Conservation (phyloP, 208 protist species). For the Trypanosoma cruzi region DNA sequence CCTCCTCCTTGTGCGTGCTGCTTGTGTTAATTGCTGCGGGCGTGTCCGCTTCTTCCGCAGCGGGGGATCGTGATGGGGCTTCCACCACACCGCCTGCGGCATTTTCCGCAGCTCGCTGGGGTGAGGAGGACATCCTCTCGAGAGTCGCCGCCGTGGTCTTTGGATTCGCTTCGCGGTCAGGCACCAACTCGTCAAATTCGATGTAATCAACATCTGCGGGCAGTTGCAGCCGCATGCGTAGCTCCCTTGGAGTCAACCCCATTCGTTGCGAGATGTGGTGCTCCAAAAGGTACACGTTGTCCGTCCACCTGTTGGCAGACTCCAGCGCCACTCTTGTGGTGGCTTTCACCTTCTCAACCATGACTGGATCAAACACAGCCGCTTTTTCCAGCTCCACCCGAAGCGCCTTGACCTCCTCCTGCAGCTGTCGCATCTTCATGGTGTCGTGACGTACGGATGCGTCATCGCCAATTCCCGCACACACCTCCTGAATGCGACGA, state of each 20-base stretch:
- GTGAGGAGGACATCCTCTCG: background rate
- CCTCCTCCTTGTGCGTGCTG: too few species aligned
- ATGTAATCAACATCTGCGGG: slow-evolving; percentile 59
- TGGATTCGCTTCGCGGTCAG: background rate
- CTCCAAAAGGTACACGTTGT: slow-evolving; percentile 77
- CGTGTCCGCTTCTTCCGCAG: slow-evolving; percentile 6
- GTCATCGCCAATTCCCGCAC: slow-evolving; percentile 24
- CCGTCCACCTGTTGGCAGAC: slow-evolving; percentile 83
- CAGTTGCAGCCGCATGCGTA: slow-evolving; percentile 48
- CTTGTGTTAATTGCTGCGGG: too few species aligned
- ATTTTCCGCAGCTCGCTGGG: background rate
- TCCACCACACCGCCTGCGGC: background rate
- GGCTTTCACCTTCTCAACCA: slow-evolving; percentile 31
- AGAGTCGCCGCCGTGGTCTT: background rate
- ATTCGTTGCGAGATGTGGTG: slow-evolving; percentile 42
- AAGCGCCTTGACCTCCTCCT: slow-evolving; percentile 16
- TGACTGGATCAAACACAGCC: slow-evolving; percentile 33
- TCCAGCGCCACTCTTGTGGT: slow-evolving; percentile 39
- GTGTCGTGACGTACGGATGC: slow-evolving; percentile 18
- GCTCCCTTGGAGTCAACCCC: slow-evolving; percentile 34
- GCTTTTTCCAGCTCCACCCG: slow-evolving; percentile 25
- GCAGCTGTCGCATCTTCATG: slow-evolving; percentile 12
- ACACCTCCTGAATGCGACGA: slow-evolving; percentile 17
- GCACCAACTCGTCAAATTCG: slow-evolving; percentile 25
- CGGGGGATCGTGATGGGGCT: background rate